Percentiles rank a stretch among this genome's conserved stretches.
phyloP scores from a whole-genome alignment of 495 filamentous ascomycete species.

The Platismatia glauca region DNA sequence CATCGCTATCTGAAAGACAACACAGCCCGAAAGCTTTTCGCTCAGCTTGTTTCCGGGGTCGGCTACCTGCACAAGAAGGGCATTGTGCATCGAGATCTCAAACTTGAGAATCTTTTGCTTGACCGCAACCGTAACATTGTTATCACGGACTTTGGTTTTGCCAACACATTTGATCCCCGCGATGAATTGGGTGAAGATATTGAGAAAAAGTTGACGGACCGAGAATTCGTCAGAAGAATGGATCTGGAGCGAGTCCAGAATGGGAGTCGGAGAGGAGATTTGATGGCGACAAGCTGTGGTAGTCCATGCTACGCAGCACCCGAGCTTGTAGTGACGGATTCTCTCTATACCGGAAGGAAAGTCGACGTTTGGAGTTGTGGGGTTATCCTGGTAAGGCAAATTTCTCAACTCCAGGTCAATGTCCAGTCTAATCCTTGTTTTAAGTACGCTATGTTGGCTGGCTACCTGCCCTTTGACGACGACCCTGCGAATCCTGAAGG shows the following conservation, averaged over 20 bases:
- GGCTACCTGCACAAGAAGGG: conserved; percentile 99
- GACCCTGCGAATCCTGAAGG: conserved; percentile 98
- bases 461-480: conserved; percentile 98
- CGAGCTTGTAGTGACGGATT: conserved; percentile 95
- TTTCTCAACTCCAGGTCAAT: background rate
- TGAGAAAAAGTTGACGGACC: conserved; percentile 75
- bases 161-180: conserved; percentile 85
- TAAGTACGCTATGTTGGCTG: conserved; percentile 99
- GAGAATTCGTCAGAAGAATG: conserved; percentile 72
- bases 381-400: conserved; percentile 86
- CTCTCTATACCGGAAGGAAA: conserved; percentile 91
- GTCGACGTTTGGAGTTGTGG: conserved; percentile 99
- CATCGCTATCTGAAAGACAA: conserved; percentile 94
- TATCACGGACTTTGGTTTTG: conserved; percentile 98
- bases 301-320: conserved; percentile 87
- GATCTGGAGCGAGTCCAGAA: conserved; percentile 74
- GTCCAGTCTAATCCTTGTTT: conserved; percentile 6
- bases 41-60: conserved; percentile 91
- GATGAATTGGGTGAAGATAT: conserved; percentile 88
- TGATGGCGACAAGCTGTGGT: conserved; percentile 52
- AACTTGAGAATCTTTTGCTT: conserved; percentile 91
- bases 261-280: conserved; percentile 62
- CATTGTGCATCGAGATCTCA: conserved; percentile 95
- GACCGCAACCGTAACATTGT: conserved; percentile 98
- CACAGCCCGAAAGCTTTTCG: conserved; percentile 82